Percentiles rank a stretch among this genome's conserved stretches.
Evolutionary conservation across 106 monocot species (phyloP).

Genomic region (Acanthochlamys bracteata): DNA sequence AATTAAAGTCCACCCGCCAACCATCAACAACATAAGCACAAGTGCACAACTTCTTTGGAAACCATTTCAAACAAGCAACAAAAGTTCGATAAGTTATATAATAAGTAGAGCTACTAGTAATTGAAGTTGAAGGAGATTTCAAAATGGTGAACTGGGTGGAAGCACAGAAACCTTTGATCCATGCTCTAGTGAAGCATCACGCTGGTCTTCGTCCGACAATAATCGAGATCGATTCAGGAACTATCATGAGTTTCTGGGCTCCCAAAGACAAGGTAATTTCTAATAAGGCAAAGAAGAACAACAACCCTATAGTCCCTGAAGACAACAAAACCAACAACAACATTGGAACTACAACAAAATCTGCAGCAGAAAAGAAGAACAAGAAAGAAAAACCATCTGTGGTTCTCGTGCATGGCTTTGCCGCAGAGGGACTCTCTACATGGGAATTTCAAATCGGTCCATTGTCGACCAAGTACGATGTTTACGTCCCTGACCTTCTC

Average conservation of each 20-base stretch:
- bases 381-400: constrained; percentile 56
- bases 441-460: constrained; percentile 78
- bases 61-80: neutral
- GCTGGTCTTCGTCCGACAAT: constrained; percentile 56
- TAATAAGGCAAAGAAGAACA: constrained; percentile 14
- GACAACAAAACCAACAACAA: neutral
- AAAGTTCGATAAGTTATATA: too few relatives aligned
- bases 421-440: constrained; percentile 72
- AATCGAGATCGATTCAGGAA: constrained; percentile 62
- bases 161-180: constrained; percentile 59
- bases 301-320: constrained; percentile 22
- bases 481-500: constrained; percentile 86
- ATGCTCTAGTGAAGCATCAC: constrained; percentile 32
- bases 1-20: too few relatives aligned
- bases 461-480: constrained; percentile 31
- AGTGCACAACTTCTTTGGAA: too few relatives aligned
- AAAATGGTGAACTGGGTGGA: constrained; percentile 78
- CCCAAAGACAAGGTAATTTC: constrained; percentile 37
- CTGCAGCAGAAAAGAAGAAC: neutral
- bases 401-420: constrained; percentile 85
- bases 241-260: constrained; percentile 63
- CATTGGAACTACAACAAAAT: neutral
- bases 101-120: neutral
- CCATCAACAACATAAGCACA: too few relatives aligned
- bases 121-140: constrained; percentile 1